A percentile compares a stretch with the other conserved stretches of the same genome.
Conservation (phyloP, 2,329 filamentous ascomycete species). For the Camillea tinctor region DNA sequence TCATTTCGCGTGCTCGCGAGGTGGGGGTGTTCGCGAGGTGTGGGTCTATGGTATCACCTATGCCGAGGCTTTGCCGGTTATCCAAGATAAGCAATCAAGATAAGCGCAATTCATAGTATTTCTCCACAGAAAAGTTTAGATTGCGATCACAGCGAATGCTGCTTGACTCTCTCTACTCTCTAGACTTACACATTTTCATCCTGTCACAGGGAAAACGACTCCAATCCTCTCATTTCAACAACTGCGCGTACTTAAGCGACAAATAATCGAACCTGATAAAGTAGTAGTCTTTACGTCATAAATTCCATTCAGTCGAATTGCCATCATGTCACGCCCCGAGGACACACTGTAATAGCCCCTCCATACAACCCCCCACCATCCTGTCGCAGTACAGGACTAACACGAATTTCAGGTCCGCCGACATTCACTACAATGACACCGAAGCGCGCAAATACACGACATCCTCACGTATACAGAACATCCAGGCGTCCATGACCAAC, state of each 20-base stretch:
- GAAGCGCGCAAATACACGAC: slow-evolving; percentile 98
- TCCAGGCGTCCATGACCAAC: slow-evolving; percentile 92
- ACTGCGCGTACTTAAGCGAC: no score
- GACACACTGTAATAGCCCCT: slow-evolving; percentile 70
- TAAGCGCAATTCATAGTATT: not conserved
- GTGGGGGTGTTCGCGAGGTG: no score
- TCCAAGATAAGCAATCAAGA: slow-evolving; percentile 17
- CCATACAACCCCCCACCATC: slow-evolving; percentile 7
- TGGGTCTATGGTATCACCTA: no score
- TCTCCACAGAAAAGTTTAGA: slow-evolving; percentile 29
- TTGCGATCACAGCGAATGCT: not conserved
- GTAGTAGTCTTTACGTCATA: not conserved
- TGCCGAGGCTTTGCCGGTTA: slow-evolving; percentile 17
- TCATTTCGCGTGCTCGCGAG: no score
- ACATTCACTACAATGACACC: slow-evolving; percentile 95
- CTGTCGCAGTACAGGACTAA: slow-evolving; percentile 22
- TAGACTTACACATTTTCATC: not conserved
- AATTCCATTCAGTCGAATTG: not conserved
- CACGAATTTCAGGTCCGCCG: slow-evolving; percentile 66
- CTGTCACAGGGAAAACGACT: no score
- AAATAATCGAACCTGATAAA: no score
- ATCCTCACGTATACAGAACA: slow-evolving; percentile 89
- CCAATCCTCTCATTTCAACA: no score
- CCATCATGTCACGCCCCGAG: slow-evolving; percentile 91
- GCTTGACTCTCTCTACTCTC: not conserved